phyloP scores from a whole-genome alignment of 2,329 filamentous ascomycete genomes.

The Zelopaecilomyces penicillatus region DNA sequence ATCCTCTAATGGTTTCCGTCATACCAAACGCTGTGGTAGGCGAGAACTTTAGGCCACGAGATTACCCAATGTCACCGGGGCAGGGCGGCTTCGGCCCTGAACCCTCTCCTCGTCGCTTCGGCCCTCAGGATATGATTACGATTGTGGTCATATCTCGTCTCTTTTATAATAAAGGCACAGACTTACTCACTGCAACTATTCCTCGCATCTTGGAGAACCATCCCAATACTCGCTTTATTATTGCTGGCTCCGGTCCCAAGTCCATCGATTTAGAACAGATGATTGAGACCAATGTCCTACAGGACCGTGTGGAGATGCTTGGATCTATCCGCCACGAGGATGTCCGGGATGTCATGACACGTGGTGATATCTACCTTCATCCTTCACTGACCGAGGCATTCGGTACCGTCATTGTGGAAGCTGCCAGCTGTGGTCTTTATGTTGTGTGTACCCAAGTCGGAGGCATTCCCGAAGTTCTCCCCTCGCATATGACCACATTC shows the following conservation, averaged over 20 bases:
- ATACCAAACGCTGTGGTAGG: conserved; percentile 97
- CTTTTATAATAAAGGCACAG: conserved; percentile 98
- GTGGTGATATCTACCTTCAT: conserved; percentile 92
- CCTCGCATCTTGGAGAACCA: conserved; percentile 84
- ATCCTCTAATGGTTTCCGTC: conserved; percentile 94
- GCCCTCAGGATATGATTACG: conserved; percentile 79
- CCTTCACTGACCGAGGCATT: conserved; percentile 94
- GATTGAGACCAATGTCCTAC: conserved; percentile 88
- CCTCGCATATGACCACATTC: conserved; percentile 94
- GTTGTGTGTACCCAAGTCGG: conserved; percentile 95
- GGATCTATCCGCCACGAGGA: conserved; percentile 92
- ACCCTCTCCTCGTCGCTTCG: conserved; percentile 57
- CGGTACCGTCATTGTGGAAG: conserved; percentile 95
- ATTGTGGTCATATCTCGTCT: conserved; percentile 96
- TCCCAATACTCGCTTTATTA: conserved; percentile 92
- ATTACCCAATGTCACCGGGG: conserved; percentile 28
- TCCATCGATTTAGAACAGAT: conserved; percentile 97
- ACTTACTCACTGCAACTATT: conserved; percentile 91
- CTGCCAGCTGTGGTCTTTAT: conserved; percentile 89
- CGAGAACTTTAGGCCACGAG: conserved; percentile 76
- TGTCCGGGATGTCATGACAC: conserved; percentile 94
- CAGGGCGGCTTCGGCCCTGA: conserved; percentile 30
- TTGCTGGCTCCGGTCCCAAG: conserved; percentile 91
- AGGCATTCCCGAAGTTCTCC: conserved; percentile 92
- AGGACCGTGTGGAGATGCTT: conserved; percentile 87